Base-by-base conservation (phyloP, 495 filamentous ascomycete genomes). In the Penicillium mononematosum region DNA sequence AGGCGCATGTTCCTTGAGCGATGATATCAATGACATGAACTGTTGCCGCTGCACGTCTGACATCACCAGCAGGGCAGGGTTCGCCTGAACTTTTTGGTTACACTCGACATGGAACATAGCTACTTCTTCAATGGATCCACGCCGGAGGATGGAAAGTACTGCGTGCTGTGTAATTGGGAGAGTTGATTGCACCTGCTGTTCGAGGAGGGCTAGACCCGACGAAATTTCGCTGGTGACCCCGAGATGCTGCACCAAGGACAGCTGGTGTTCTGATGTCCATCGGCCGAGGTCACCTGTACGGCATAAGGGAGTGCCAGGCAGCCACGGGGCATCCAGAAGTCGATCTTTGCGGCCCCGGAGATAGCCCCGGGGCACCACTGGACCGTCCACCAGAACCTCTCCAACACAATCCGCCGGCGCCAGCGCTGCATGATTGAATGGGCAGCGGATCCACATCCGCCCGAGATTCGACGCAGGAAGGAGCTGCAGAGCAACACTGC, bases 311-410 rank as follows among this genome's bases (percentile, higher is more conserved):
- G 46, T 32, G 46, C 22, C 29, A 27, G 46, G 46, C 24, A 49
- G 46, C 46, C 46, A 49, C 32, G 46, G 29, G 29, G 46, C 24
- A 32, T 49, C 46, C 46, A 49, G 16, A 22, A 49, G 16, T 29
- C 29, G 46, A 17, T 29, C 46, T 22, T 27, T 29, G 46, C 46
- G 24, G 46, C 25, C 25, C 29, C 29, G 46, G 12, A 49, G 22
- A 49, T 49, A 49, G 46, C 24, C 22, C 17, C 11, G 46, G 22
- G 46, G 46, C 27, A 49, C 46, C 17, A 49, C 24, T 22, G 46
- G 46, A 31, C 46, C 46, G 46, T 49, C 46, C 10, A 49, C 29
- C 46, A 49, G 46, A 16, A 49, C 46, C 46, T 49, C 46, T 27
- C 46, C 46, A 25, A 29, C 29, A 31, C 46, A 49, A 17, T 49